These are phyloP conservation scores for Talaromyces islandicus DNA, from an alignment of 2,329 filamentous ascomycete genomes.

Conservation along the genomic window DNA sequence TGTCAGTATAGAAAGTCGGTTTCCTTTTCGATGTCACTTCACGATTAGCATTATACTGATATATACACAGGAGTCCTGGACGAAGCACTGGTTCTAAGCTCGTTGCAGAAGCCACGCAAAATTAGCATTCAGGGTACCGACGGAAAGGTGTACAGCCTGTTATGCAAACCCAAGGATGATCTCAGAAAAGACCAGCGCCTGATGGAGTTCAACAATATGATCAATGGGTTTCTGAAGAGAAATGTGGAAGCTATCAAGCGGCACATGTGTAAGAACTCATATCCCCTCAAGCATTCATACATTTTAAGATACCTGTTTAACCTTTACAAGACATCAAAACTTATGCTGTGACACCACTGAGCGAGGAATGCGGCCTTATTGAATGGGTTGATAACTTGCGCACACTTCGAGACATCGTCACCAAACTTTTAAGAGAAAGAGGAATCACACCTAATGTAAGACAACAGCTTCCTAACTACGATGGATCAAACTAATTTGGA, in stretches of 20 bases:
- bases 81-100: conserved; percentile 83
- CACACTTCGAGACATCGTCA: conserved; percentile 84
- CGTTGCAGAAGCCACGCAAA: conserved; percentile 85
- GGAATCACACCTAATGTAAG: conserved; percentile 53
- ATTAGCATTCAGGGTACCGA: conserved; percentile 84
- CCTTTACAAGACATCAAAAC: conserved; percentile 67
- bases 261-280: conserved; percentile 56
- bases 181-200: conserved; percentile 93
- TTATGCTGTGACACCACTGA: conserved; percentile 92
- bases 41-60: conserved; percentile 13
- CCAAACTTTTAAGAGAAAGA: conserved; percentile 69
- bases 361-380: conserved; percentile 95
- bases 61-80: conserved; percentile 59
- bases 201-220: conserved; percentile 99
- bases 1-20: conserved; percentile 63
- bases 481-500: neutral
- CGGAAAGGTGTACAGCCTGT: conserved; percentile 77
- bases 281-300: neutral
- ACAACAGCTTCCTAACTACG: neutral
- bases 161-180: conserved; percentile 98
- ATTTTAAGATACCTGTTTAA: neutral
- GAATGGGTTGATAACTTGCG: conserved; percentile 98
- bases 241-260: conserved; percentile 86
- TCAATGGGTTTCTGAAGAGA: conserved; percentile 87
- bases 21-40: neutral